Evolutionary conservation across 2,329 filamentous ascomycete species (phyloP).

Genomic region (Stylonectria norvegica): DNA sequence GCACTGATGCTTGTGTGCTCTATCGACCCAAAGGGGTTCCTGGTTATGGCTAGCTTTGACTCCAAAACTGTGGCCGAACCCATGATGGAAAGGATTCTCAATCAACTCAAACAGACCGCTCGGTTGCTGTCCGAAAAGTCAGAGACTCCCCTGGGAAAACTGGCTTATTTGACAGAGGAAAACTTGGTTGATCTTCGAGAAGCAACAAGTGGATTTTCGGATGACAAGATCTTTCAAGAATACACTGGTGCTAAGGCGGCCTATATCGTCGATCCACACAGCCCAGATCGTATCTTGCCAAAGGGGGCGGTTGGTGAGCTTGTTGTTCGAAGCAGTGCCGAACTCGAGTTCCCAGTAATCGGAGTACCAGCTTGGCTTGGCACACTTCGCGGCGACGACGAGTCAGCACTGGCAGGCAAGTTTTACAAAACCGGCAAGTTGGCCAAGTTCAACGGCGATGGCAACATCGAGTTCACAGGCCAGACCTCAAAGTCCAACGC

Average conservation of each 20-base stretch:
- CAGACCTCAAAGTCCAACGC: conserved; percentile 9
- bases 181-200: conserved; percentile 33
- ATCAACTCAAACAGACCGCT: conserved; percentile 50
- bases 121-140: conserved; percentile 45
- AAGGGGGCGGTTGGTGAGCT: conserved; percentile 44
- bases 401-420: conserved; percentile 9
- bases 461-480: conserved; percentile 31
- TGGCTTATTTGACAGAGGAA: conserved; percentile 33
- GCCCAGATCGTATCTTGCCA: conserved; percentile 36
- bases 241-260: conserved; percentile 28
- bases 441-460: conserved; percentile 35
- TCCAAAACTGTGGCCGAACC: conserved; percentile 52
- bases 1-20: conserved; percentile 65
- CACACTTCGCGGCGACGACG: conserved; percentile 10
- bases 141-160: conserved; percentile 30
- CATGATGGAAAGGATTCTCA: conserved; percentile 51
- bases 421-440: conserved; percentile 41
- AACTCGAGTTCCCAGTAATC: conserved; percentile 25
- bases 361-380: conserved; percentile 30
- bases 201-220: conserved; percentile 18
- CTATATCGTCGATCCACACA: conserved; percentile 40
- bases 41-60: conserved; percentile 63
- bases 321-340: conserved; percentile 33
- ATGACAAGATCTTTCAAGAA: conserved; percentile 17
- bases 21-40: conserved; percentile 52